A percentile compares a stretch with the other conserved stretches of the same genome.
phyloP scores from a whole-genome alignment of 805 yeast genomes.

The Kodamaea leandrae region DNA sequence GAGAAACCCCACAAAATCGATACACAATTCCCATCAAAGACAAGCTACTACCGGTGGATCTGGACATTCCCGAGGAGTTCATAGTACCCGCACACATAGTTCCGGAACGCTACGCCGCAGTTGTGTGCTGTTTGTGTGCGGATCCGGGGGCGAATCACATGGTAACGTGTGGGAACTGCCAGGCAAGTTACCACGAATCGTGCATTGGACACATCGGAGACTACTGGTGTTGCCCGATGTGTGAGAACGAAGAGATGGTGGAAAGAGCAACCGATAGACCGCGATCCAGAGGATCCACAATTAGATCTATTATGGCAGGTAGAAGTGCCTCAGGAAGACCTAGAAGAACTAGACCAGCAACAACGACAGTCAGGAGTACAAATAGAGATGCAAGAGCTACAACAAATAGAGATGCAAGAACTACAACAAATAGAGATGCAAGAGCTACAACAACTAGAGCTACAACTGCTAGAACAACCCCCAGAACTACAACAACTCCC shows the following conservation, averaged over 20 bases:
- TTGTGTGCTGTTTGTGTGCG: conserved; percentile 7
- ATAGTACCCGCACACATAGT: conserved; percentile 8
- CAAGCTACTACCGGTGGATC: conserved; percentile 21
- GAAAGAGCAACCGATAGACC: neutral
- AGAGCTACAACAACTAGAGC: neutral
- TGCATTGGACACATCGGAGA: conserved; percentile 9
- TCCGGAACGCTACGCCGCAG: neutral
- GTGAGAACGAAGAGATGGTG: conserved; percentile 39
- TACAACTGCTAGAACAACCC: conserved; percentile 2
- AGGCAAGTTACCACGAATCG: conserved; percentile 4
- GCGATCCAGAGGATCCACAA: too few species aligned
- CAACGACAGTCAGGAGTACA: neutral
- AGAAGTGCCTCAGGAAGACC: neutral
- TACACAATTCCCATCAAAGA: conserved; percentile 26
- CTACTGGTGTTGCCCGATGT: conserved; percentile 51
- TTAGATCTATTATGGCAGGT: too few species aligned
- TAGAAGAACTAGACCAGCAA: neutral
- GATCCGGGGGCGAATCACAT: conserved; percentile 2
- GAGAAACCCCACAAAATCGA: conserved; percentile 11
- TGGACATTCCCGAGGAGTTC: conserved; percentile 7
- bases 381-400: neutral
- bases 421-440: neutral
- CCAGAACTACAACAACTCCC: neutral
- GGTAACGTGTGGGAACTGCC: conserved; percentile 4
- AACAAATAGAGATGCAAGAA: neutral